Conservation (phyloP, 129 eudicot species). For the Saussurea involucrata region DNA sequence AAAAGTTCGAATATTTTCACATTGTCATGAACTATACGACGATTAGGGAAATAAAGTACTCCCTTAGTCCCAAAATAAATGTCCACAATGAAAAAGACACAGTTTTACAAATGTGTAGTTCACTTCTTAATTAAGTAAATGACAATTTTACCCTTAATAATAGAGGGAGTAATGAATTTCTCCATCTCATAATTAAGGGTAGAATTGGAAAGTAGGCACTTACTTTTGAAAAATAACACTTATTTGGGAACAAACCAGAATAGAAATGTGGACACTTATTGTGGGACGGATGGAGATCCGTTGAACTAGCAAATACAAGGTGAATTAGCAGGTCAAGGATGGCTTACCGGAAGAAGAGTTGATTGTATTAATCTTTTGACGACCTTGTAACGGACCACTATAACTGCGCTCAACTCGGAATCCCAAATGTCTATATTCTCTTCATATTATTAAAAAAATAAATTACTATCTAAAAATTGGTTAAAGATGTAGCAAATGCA, state of each 20-base stretch:
- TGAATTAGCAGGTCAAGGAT: constrained; percentile 1
- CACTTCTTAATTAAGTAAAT: not conserved
- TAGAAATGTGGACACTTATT: not conserved
- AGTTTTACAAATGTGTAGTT: not conserved
- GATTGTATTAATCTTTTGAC: constrained; percentile 45
- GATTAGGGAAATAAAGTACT: not conserved
- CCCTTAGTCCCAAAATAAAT: not conserved
- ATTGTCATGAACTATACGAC: no score
- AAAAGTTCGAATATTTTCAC: no score
- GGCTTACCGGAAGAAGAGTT: constrained; percentile 51
- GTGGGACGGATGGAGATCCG: not conserved
- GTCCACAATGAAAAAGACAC: not conserved
- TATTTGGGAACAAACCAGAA: no score
- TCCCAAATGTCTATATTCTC: constrained; percentile 54
- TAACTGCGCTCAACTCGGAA: constrained; percentile 52
- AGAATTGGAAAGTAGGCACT: not conserved
- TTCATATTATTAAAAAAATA: constrained; percentile 24
- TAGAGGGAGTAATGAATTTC: not conserved
- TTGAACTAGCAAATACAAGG: constrained; percentile 8
- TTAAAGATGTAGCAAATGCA: not conserved
- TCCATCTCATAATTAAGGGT: not conserved
- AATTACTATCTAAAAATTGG: constrained; percentile 4
- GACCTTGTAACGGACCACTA: constrained; percentile 84
- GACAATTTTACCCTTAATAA: not conserved
- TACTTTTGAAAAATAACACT: not conserved